phyloP scores from a whole-genome alignment of 108 stramenopile species.

The Cyclostephanos tholiformis region DNA sequence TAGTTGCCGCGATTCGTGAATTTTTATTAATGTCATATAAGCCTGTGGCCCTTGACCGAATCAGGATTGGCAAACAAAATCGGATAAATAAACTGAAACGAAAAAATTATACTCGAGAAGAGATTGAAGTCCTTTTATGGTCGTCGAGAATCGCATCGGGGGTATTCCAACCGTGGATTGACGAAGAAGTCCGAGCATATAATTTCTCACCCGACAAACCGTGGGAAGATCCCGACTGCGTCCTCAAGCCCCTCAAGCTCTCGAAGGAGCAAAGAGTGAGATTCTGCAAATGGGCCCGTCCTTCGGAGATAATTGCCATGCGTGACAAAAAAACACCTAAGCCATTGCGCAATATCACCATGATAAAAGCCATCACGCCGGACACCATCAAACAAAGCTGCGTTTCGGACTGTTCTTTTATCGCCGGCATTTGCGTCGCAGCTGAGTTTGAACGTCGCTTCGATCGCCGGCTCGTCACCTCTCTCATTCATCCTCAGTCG shows the following conservation, averaged over 20 bases:
- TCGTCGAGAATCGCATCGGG: conserved; percentile 66
- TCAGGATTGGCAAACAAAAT: too few relatives aligned
- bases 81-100: too few relatives aligned
- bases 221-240: conserved; percentile 67
- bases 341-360: conserved; percentile 30
- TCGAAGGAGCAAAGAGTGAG: conserved; percentile 60
- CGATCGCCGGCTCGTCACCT: conserved; percentile 63
- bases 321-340: conserved; percentile 35
- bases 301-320: conserved; percentile 61
- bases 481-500: conserved; percentile 85
- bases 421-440: conserved; percentile 89
- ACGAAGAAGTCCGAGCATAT: conserved; percentile 59
- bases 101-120: conserved; percentile 57
- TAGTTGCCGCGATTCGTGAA: too few relatives aligned
- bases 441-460: conserved; percentile 72
- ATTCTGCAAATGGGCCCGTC: conserved; percentile 76
- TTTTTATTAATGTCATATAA: too few relatives aligned
- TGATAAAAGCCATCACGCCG: conserved; percentile 64
- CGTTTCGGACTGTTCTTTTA: conserved; percentile 93
- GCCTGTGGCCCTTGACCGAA: too few relatives aligned
- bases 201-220: conserved; percentile 29
- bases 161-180: conserved; percentile 77
- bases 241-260: conserved; percentile 51
- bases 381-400: conserved; percentile 79
- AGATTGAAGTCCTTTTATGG: conserved; percentile 64